Evolutionary conservation across 225 moss, liverwort and hornwort species (phyloP), one percentile per base, ranked within the genome.

Genomic region (Pseudisothecium myosuroides): DNA sequence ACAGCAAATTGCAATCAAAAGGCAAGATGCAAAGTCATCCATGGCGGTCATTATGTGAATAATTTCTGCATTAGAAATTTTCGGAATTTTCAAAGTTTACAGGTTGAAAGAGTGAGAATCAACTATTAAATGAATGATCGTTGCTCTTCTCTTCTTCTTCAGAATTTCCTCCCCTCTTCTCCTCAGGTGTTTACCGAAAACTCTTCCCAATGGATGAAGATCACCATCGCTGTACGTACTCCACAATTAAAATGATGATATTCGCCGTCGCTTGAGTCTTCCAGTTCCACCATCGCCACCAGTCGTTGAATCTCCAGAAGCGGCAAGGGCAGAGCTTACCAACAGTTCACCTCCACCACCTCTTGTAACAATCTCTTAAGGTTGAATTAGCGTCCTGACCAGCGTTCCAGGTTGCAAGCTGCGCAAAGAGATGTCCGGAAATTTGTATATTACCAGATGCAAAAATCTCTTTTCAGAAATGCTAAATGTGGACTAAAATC

Each of bases 141-240:
- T 93, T 94, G 63, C 91, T 94, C 85, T 94, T 92, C 76, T 95
- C 94, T 89, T 94, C 84, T 90, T 94, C 63, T 64, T 64, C 32
- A 64, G 64, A 64, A 32, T 64, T 64, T 63, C 8, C 86, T 79
- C 91, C 62, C 10, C 45, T 45, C 90, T 88, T 92, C 69, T 85
- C 71, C 14, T 84, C 88, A 45, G 47, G 49, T 82, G 63, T 47
- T 34, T 15, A 62, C 11, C 21, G 1, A 63, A 82, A 82, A 47
- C 31, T 12, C 26, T 32, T 63, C 11, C 20, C 12, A 29, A 47
- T 47, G 13, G 49, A 31, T 3, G 12, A 32, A 11, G 10, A 37
- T 31, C 49, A 32, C 12, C 49, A 31, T 32, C 20, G 49, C 12
- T 18, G 47, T 9, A 9, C 31, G 31, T 32, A 65, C 19, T 22